Evolutionary conservation across 2,329 filamentous ascomycete genomes (phyloP), one percentile per base, ranked within the genome.

Genomic region (Alternaria sp.): DNA sequence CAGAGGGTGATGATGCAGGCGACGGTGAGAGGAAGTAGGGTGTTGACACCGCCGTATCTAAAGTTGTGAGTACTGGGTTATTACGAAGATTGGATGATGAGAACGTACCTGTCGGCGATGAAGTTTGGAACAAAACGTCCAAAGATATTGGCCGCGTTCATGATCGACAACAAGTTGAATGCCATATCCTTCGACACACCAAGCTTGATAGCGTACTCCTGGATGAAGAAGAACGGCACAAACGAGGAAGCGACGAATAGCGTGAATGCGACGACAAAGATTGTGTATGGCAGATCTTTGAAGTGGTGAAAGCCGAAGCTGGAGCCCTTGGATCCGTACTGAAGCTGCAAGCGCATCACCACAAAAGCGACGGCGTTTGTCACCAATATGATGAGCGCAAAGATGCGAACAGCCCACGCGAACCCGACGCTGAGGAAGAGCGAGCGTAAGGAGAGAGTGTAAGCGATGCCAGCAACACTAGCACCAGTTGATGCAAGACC

Each of bases 91-190:
- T 18, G 23, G 6, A 15, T 26, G 28, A n/a, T 15, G n/a, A 4
- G 18, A 15, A 54, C 64, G 28, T 56, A 65, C 66, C 54, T 73
- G 62, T 83, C 81, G 14, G 80, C 81, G 12, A 83, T 65, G 46
- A 75, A 75, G 49, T 82, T 82, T 0, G 81, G 81, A 6, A 82
- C 71, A 53, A 82, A 78, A 8, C 82, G 78, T 9, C 82, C 82
- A 73, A 83, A 80, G 8, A 77, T 71, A 54, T 72, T 77, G 6
- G 87, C 86, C 0, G 84, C 87, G 70, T 92, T 92, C 63, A 91
- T 81, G 63, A 92, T 88, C 3, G 89, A 84, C 6, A 92, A 79
- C n/a, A 91, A 80, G 69, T 90, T 91, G 68, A 87, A 89, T 0
- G 87, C 86, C 3, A 90, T 78, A 0, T 84, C 82, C 4, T 81